These are phyloP conservation scores for Kuraishia hungarica DNA, from an alignment of 805 yeast species.

Conservation along the genomic window DNA sequence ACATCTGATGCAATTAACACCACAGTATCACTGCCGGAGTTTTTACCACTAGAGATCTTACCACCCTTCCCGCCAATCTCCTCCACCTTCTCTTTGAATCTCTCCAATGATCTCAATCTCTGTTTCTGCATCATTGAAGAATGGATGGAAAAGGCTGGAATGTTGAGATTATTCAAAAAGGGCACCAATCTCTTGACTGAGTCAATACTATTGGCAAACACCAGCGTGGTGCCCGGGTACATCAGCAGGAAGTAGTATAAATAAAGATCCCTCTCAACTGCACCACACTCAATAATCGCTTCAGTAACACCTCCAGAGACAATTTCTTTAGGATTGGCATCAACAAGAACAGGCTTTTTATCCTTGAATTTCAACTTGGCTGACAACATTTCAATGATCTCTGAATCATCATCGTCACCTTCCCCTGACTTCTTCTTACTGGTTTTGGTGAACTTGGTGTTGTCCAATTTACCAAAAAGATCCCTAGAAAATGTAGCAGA, in stretches of 20 bases:
- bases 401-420: slow-evolving; percentile 37
- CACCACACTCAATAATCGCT: slow-evolving; percentile 85
- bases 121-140: slow-evolving; percentile 95
- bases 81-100: slow-evolving; percentile 49
- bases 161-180: slow-evolving; percentile 56
- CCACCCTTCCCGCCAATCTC: slow-evolving; percentile 11
- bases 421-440: slow-evolving; percentile 19
- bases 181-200: slow-evolving; percentile 83
- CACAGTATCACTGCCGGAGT: slow-evolving; percentile 40
- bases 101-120: slow-evolving; percentile 77
- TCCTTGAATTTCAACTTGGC: slow-evolving; percentile 65
- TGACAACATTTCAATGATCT: slow-evolving; percentile 57
- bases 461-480: slow-evolving; percentile 65
- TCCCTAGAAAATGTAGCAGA: slow-evolving; percentile 89
- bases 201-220: slow-evolving; percentile 93
- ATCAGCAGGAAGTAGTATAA: slow-evolving; percentile 78
- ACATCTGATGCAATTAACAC: slow-evolving; percentile 93
- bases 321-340: slow-evolving; percentile 78
- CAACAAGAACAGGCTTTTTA: slow-evolving; percentile 60
- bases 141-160: slow-evolving; percentile 72
- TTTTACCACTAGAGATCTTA: too few species aligned
- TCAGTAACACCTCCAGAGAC: slow-evolving; percentile 73
- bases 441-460: too few species aligned
- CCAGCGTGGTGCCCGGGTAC: slow-evolving; percentile 85
- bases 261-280: slow-evolving; percentile 83